Base-by-base conservation (phyloP, 371 early-diverging fungal genomes). In the Basidiobolus meristosporus region DNA sequence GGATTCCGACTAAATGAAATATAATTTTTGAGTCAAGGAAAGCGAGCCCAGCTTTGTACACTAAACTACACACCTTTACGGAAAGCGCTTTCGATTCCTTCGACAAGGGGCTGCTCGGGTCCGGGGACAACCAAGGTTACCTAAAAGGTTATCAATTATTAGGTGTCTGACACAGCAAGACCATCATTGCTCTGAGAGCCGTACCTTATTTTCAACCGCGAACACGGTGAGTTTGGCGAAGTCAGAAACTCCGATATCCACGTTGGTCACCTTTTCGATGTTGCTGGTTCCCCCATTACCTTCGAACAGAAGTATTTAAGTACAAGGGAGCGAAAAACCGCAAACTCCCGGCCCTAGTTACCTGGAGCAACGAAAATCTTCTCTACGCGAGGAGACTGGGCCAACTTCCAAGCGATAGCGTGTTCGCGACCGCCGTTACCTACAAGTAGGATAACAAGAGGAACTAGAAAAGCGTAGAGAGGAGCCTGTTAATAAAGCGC, bases 381-480 rank as follows among this genome's bases (percentile, higher is more conserved):
- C 41, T 61, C 56, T 31, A 93, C 88, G 43, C 45, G 57, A 16
- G 65, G 49, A 21, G 83, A 81, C 58, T 85, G 77, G 28, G 84
- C 70, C 11, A 96, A 67, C 35, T 75, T 77, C 88, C 89, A 85
- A 26, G 87, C 90, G 43, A 96, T 71, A 45, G 97, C 91, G 53
- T 96, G 91, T 56, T 96, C 97, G 39, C 97, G 86, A 36, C 95
- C 97, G 41, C 97, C 97, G 45, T 77, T 61, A 43, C 97, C 97
- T 45, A 96, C 67, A 32, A 96, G 59, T 46, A 96, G 69, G 36
- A 96, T 14, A 34, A 18, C 18, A 34, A 4, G 34, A 7, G 34
- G 14, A 34, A 16, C 34, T 34, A 34, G 4, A 16, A 14, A 34
- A 34, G n/a, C 34, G 18, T n/a, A n/a, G 10, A 18, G 14, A 34